These are phyloP conservation scores for Fusarium buxicola DNA, from an alignment of 2,329 filamentous ascomycete species.

Conservation along the genomic window DNA sequence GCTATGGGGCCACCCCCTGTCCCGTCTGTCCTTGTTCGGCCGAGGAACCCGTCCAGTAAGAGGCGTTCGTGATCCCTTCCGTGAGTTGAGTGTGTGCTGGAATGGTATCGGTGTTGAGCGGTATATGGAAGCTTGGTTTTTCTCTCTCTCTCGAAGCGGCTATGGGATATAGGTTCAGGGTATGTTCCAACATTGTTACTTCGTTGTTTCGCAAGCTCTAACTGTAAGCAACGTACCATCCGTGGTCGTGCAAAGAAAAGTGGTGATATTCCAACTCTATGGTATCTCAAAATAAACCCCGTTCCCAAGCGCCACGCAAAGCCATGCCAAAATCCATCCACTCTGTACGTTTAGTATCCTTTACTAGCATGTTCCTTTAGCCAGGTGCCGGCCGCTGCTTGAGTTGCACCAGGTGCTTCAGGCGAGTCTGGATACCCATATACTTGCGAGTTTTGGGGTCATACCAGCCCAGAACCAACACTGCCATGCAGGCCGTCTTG, in stretches of 20 bases:
- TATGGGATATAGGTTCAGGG: slow-evolving; percentile 15
- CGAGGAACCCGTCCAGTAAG: not conserved
- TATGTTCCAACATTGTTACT: slow-evolving; percentile 10
- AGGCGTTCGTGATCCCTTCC: slow-evolving; percentile 10
- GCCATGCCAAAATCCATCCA: slow-evolving; percentile 26
- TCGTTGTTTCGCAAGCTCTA: slow-evolving; percentile 1
- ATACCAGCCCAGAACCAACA: slow-evolving; percentile 66
- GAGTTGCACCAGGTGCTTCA: slow-evolving; percentile 58
- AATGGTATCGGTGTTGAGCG: slow-evolving; percentile 27
- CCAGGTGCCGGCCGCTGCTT: slow-evolving; percentile 52
- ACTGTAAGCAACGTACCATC: not conserved
- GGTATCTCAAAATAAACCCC: slow-evolving; percentile 46
- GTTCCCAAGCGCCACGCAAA: slow-evolving; percentile 46
- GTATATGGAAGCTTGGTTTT: slow-evolving; percentile 5
- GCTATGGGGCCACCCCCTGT: slow-evolving; percentile 1
- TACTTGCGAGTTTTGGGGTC: slow-evolving; percentile 65
- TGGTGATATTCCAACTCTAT: slow-evolving; percentile 39
- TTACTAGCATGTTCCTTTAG: slow-evolving; percentile 21
- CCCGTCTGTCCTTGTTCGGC: not conserved
- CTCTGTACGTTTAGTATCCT: not conserved
- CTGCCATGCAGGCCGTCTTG: slow-evolving; percentile 57
- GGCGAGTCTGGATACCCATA: slow-evolving; percentile 54
- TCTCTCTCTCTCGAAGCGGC: slow-evolving; percentile 6
- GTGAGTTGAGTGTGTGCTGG: slow-evolving; percentile 19
- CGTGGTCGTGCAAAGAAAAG: slow-evolving; percentile 14